Evolutionary conservation across 495 filamentous ascomycete genomes (phyloP), one percentile per base, ranked within the genome.

Genomic region (Hypomontagnella monticulosa): DNA sequence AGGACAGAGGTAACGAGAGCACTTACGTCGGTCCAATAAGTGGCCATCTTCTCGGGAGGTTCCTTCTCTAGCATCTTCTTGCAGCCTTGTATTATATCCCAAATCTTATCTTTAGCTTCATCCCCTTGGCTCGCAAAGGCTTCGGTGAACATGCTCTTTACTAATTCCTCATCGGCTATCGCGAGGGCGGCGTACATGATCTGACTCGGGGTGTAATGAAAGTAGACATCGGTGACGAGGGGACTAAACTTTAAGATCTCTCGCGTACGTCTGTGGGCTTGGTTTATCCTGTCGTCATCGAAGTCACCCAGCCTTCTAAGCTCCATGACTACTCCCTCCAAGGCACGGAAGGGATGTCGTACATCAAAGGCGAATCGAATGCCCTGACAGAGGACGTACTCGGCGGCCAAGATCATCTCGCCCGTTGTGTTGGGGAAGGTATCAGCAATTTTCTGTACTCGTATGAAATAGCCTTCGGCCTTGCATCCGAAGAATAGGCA

Each of bases 321-420:
- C 72, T 97, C 93, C 87, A 97, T 91, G 52, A 91, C 76, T 14
- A 88, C 89, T 27, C 93, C 95, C 71, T 94, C 90, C 2, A 98
- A 79, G 2, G 90, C 92, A 34, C 93, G 89, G 73, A 91, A 93
- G 2, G 96, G 95, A 76, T 98, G 96, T 61, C 91, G 86, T 3
- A 98, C 89, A 63, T 97, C 92, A 67, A 98, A 92, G 33, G 90
- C 90, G 79, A 97, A 99, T 47, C 93, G 85, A n/a, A 98, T 86
- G 18, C 91, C 92, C 75, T 97, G 94, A 58, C 91, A 93, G 23
- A 99, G 81, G 27, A 97, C 81, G 73, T 93, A 97, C 73, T 99
- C 95, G 7, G 93, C 91, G 0, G 91, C 90, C 20, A 97, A 85
- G 3, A 98, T 86, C 52, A 92, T 88, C 58, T 95, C 92, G 14